Conservation (phyloP, 164 flowering plant species). For the Stephania cephalantha region DNA sequence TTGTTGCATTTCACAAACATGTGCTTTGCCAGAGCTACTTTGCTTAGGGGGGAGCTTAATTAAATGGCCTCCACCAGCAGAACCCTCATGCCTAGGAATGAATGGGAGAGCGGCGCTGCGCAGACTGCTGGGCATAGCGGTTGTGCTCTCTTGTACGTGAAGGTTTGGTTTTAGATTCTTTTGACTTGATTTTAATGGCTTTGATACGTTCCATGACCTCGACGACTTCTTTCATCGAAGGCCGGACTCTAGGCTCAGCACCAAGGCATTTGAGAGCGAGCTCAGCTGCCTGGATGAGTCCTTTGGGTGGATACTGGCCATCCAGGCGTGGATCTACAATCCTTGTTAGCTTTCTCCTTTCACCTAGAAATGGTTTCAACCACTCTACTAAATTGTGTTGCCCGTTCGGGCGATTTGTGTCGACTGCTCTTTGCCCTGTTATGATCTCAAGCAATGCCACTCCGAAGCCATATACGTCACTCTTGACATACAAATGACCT, state of each 20-base stretch:
- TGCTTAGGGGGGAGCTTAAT: not conserved
- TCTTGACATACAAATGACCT: conserved; percentile 59
- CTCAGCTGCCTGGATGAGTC: conserved; percentile 32
- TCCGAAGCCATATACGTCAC: conserved; percentile 75
- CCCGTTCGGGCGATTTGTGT: conserved; percentile 38
- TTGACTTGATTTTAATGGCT: conserved; percentile 23
- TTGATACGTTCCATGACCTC: conserved; percentile 24
- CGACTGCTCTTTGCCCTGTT: conserved; percentile 50
- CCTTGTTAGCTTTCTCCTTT: conserved; percentile 38
- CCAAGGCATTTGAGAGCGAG: conserved; percentile 43
- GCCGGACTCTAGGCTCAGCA: conserved; percentile 42
- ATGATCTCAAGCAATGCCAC: conserved; percentile 60
- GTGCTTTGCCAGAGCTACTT: not conserved
- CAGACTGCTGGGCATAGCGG: not conserved
- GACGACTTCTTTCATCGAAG: conserved; percentile 51
- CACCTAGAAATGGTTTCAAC: conserved; percentile 37
- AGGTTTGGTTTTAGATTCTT: conserved; percentile 12
- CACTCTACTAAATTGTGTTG: conserved; percentile 47
- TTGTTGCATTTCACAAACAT: not conserved
- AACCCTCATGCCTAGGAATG: not conserved
- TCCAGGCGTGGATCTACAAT: conserved; percentile 53
- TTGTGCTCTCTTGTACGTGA: not conserved
- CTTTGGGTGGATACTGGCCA: conserved; percentile 40
- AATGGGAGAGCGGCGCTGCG: conserved; percentile 7
- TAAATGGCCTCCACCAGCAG: too few relatives aligned